Conservation (phyloP, 345 rosid genomes). For the Orychophragmus violaceus region DNA sequence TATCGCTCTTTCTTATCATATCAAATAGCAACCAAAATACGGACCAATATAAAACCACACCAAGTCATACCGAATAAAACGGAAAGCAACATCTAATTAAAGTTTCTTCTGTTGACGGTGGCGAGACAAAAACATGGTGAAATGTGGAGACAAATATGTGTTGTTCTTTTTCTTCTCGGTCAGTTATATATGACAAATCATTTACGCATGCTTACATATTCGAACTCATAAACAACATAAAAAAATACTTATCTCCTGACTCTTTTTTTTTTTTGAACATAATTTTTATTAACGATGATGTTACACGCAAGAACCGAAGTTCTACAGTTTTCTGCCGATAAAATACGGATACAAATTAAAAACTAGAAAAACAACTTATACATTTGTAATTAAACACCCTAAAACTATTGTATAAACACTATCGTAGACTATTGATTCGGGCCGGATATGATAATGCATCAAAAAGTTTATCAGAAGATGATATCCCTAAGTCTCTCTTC, state of each 20-base stretch:
- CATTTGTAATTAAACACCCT: neutral
- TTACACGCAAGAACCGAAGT: no score
- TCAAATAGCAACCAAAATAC: neutral
- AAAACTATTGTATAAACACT: neutral
- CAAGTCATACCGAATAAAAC: neutral
- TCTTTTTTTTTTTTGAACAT: no score
- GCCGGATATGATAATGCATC: neutral
- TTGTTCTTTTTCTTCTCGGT: neutral
- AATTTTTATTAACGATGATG: no score
- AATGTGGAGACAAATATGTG: neutral
- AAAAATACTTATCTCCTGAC: neutral
- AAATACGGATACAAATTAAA: no score
- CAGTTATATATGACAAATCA: no score
- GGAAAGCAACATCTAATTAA: neutral
- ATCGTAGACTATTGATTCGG: neutral
- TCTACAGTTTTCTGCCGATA: no score
- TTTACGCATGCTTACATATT: neutral
- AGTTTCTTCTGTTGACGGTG: neutral
- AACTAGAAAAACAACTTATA: neutral
- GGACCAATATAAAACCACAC: neutral
- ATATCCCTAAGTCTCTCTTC: slow-evolving; percentile 11
- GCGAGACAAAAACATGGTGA: neutral
- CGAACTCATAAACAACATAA: neutral
- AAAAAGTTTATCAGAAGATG: neutral
- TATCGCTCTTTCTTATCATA: neutral